phyloP scores from a whole-genome alignment of 2,329 filamentous ascomycete genomes.

The Colletotrichum siamense region DNA sequence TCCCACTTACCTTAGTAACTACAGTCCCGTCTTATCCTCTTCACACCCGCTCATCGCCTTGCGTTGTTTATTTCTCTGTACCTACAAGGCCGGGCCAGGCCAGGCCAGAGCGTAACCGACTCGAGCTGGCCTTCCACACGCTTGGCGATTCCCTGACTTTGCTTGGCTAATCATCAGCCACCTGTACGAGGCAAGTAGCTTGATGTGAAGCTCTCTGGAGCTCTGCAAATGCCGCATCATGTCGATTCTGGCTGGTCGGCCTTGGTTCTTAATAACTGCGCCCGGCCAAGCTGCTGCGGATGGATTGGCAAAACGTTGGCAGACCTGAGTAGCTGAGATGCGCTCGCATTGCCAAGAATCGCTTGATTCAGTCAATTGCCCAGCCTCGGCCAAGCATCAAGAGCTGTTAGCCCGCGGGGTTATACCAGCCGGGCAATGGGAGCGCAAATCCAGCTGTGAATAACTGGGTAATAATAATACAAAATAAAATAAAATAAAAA shows the following conservation, averaged over 20 bases:
- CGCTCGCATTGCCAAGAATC: background rate
- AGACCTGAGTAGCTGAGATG: background rate
- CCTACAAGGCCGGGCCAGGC: background rate
- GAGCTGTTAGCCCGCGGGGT: background rate
- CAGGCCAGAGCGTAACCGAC: background rate
- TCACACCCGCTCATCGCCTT: background rate
- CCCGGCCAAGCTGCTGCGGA: conserved; percentile 18
- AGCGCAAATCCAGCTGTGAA: background rate
- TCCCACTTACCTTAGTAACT: background rate
- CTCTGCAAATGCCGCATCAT: background rate
- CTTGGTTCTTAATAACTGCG: background rate
- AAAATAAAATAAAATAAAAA: background rate
- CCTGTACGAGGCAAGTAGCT: background rate
- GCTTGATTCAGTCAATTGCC: background rate
- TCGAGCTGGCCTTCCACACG: background rate
- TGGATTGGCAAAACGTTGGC: conserved; percentile 14
- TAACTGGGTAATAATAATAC: background rate
- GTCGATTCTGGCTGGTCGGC: background rate
- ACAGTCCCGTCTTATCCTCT: background rate
- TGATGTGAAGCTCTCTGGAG: too few species aligned
- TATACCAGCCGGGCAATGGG: background rate
- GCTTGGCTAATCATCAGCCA: background rate
- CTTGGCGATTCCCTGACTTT: background rate
- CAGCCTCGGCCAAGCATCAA: background rate
- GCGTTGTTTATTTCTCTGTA: background rate